phyloP scores from a whole-genome alignment of 805 yeast species.

The Candida ortonii region DNA sequence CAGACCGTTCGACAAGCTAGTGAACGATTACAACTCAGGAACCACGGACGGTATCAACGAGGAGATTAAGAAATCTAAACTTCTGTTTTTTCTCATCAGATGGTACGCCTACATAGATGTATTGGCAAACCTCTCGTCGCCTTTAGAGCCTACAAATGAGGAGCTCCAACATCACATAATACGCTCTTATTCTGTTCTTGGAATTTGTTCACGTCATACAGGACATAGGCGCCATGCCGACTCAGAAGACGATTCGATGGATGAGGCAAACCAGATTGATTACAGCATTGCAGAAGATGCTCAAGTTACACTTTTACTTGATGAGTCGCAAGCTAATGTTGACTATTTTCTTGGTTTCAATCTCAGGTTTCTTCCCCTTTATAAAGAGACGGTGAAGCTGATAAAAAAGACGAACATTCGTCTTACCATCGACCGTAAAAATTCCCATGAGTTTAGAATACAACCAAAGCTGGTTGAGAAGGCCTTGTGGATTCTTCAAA shows the following conservation, averaged over 20 bases:
- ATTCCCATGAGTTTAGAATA: constrained; percentile 3
- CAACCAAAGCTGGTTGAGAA: constrained; percentile 26
- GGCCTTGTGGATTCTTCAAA: constrained; percentile 41
- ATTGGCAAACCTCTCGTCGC: constrained; percentile 58
- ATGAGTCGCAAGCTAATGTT: constrained; percentile 41
- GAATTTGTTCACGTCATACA: too few species aligned
- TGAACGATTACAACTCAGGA: constrained; percentile 18
- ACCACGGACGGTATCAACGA: constrained; percentile 17
- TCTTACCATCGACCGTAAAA: constrained; percentile 8
- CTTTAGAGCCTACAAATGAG: constrained; percentile 33
- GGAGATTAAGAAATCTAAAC: constrained; percentile 34
- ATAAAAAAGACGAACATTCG: constrained; percentile 32
- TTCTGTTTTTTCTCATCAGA: constrained; percentile 54
- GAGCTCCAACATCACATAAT: constrained; percentile 21
- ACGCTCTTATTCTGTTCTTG: too few species aligned
- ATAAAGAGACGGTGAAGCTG: constrained; percentile 46
- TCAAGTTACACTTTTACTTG: constrained; percentile 12
- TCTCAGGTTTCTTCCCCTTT: constrained; percentile 54
- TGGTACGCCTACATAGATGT: constrained; percentile 72
- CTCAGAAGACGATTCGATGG: neutral
- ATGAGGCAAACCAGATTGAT: constrained; percentile 23
- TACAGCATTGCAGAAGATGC: constrained; percentile 25
- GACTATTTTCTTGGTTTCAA: constrained; percentile 70
- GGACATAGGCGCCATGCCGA: too few species aligned
- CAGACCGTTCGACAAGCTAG: constrained; percentile 30